phyloP scores from a whole-genome alignment of 495 filamentous ascomycete species.

The Cudoniella acicularis region DNA sequence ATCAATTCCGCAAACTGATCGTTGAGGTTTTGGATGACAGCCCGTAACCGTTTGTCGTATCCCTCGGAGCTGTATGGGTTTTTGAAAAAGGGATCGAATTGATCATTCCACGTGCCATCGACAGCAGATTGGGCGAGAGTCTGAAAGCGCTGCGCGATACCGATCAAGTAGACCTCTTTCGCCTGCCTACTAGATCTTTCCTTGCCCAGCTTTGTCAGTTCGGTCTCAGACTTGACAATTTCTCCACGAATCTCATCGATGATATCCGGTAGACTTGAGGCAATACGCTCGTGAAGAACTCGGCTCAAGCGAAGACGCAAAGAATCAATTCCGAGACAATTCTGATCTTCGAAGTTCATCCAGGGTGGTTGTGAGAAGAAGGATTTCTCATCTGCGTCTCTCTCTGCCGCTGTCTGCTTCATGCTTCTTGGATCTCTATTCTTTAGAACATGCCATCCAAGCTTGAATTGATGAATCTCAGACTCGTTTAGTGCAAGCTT shows the following conservation, averaged over 20 bases:
- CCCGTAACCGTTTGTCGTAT: not conserved
- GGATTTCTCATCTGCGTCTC: not conserved
- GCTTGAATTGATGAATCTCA: conserved; percentile 46
- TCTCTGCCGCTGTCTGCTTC: not conserved
- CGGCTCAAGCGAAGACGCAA: not conserved
- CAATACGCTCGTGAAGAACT: not conserved
- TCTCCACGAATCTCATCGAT: not conserved
- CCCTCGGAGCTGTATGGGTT: not conserved
- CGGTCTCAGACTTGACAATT: not conserved
- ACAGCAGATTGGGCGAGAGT: not conserved
- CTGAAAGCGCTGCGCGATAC: not conserved
- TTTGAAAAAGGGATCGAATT: not conserved
- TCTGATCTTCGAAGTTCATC: not conserved
- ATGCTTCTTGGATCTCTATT: conserved; percentile 29
- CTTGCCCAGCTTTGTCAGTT: not conserved
- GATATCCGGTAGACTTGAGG: not conserved
- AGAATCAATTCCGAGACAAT: not conserved
- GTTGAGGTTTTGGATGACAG: not conserved
- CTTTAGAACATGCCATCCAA: conserved; percentile 63
- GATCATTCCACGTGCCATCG: not conserved
- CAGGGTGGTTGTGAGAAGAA: not conserved
- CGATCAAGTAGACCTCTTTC: not conserved
- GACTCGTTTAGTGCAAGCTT: conserved; percentile 44
- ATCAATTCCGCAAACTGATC: not conserved
- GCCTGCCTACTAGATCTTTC: not conserved